Evolutionary conservation across 768 basidiomycete genomes (phyloP).

Genomic region (Lyophyllum semitale): DNA sequence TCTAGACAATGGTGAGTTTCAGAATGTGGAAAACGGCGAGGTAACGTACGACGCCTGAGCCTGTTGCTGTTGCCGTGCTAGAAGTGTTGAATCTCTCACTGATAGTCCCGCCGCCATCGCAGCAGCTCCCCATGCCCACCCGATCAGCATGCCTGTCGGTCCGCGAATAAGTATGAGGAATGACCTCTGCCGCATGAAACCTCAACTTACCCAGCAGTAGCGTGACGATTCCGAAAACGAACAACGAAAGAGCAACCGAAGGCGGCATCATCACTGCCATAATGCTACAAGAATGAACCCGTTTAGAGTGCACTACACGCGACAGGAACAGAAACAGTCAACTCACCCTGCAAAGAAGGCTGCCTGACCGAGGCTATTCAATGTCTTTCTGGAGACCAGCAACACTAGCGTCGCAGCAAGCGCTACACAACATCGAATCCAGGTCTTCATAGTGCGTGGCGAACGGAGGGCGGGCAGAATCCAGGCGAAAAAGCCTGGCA

Average conservation of each 20-base stretch:
- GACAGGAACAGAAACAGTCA: not conserved
- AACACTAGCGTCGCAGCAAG: conserved; percentile 34
- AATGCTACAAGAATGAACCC: conserved; percentile 33
- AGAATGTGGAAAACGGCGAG: not conserved
- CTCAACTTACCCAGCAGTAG: conserved; percentile 32
- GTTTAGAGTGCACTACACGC: not conserved
- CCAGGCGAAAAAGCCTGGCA: conserved; percentile 31
- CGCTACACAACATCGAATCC: conserved; percentile 37
- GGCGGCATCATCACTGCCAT: conserved; percentile 42
- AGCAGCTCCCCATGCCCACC: conserved; percentile 49
- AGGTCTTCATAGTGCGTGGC: conserved; percentile 39
- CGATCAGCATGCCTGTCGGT: conserved; percentile 38
- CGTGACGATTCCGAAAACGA: conserved; percentile 32
- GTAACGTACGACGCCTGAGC: conserved; percentile 36
- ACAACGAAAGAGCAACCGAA: conserved; percentile 38
- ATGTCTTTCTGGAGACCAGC: conserved; percentile 32
- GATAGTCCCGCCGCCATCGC: conserved; percentile 43
- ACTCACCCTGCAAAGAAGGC: conserved; percentile 42
- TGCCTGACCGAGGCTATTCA: conserved; percentile 41
- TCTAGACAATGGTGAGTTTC: conserved; percentile 10
- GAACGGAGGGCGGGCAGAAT: conserved; percentile 32
- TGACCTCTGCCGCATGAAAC: not conserved
- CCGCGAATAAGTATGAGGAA: not conserved
- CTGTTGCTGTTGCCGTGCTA: conserved; percentile 33
- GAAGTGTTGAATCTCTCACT: conserved; percentile 34